Conservation (phyloP, 2,329 filamentous ascomycete genomes). For the Talaromyces funiculosus region DNA sequence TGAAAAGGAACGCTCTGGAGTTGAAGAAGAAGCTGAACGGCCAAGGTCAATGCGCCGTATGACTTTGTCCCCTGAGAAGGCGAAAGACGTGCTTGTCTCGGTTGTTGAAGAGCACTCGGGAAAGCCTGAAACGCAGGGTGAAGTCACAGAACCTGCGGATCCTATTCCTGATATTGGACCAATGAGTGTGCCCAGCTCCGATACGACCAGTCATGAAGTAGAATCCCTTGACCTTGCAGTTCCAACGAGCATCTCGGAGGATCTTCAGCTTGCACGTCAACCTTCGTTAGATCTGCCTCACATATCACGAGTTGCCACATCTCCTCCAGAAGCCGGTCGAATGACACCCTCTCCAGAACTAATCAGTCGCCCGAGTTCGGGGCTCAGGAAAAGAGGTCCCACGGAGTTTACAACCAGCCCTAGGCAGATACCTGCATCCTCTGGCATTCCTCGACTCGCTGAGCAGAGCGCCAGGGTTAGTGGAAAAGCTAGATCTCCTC, state of each 20-base stretch:
- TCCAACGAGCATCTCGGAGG: constrained; percentile 24
- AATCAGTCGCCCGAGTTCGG: constrained; percentile 8
- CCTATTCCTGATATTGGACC: constrained; percentile 16
- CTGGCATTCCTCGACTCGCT: constrained; percentile 36
- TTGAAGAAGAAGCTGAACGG: constrained; percentile 25
- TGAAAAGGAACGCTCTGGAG: constrained; percentile 27
- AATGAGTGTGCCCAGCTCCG: constrained; percentile 19
- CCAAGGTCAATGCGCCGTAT: constrained; percentile 34
- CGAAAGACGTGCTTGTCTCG: constrained; percentile 58
- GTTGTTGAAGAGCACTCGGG: constrained; percentile 59
- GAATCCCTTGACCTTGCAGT: constrained; percentile 58
- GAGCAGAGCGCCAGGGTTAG: constrained; percentile 33
- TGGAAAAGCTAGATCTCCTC: constrained; percentile 39
- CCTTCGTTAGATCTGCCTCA: constrained; percentile 13
- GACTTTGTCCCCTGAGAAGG: constrained; percentile 56
- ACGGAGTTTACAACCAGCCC: constrained; percentile 14
- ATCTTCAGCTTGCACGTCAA: constrained; percentile 13
- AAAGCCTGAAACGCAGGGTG: constrained; percentile 26
- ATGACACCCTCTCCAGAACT: constrained; percentile 15
- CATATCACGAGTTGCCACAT: constrained; percentile 9
- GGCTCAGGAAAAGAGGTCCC: constrained; percentile 13
- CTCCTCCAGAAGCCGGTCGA: constrained; percentile 12
- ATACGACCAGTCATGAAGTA: constrained; percentile 43
- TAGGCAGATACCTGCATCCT: constrained; percentile 27
- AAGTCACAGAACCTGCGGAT: constrained; percentile 18